These are phyloP conservation scores for Alternaria atra DNA, from an alignment of 2,329 filamentous ascomycete genomes.

Conservation along the genomic window DNA sequence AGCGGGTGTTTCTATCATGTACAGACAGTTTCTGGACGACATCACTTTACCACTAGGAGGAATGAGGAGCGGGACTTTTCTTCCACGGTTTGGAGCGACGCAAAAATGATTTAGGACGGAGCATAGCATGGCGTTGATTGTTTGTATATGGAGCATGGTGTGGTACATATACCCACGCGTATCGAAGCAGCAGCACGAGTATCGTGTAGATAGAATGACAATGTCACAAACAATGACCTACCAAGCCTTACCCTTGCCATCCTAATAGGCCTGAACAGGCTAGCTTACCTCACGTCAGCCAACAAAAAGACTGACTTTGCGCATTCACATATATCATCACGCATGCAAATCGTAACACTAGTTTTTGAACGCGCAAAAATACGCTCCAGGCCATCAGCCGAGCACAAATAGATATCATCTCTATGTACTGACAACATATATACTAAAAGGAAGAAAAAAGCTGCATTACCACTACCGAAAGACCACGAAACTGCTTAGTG, in stretches of 20 bases:
- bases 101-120: background rate
- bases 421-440: background rate
- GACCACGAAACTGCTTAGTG: conserved; percentile 28
- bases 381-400: conserved; percentile 4
- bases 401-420: conserved; percentile 4
- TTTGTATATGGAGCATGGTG: background rate
- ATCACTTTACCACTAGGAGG: background rate
- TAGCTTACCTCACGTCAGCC: background rate
- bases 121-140: conserved; percentile 5
- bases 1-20: background rate
- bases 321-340: background rate
- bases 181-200: background rate
- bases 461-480: background rate
- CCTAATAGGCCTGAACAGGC: background rate
- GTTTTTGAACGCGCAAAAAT: background rate
- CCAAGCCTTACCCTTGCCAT: background rate
- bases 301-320: background rate
- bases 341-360: background rate
- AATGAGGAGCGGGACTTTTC: background rate
- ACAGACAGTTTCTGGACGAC: background rate
- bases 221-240: background rate
- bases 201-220: background rate
- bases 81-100: background rate
- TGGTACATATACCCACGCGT: conserved; percentile 13
- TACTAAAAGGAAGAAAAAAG: conserved; percentile 9